Evolutionary conservation across 129 eudicot genomes (phyloP), one percentile per base, ranked within the genome.

Genomic region (Ambrosia trifida): DNA sequence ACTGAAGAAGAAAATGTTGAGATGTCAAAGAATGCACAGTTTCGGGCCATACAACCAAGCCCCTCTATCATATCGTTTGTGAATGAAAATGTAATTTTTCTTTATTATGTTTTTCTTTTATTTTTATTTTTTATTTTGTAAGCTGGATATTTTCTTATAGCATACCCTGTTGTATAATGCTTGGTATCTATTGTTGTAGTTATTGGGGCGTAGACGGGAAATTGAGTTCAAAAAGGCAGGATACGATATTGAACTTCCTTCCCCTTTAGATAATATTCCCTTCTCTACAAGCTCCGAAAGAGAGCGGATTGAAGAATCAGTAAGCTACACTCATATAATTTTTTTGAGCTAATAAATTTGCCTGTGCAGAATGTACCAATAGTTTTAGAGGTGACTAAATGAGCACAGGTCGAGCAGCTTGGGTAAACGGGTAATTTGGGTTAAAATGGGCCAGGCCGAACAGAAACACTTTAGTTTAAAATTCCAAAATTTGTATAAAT

Each of bases 151-250:
- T 57, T 6, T 33, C 10, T 52, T 3, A 75, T 63, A 61, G 11
- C 24, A 14, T 49, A 31, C 49, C 10, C 45, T 3, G 7, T 74
- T 71, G 11, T 57, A 24, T 54, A 54, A 62, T 58, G 71, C 31
- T 43, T 52, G 58, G 73, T 36, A 51, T 53, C 47, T 77, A 60
- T 74, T 57, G 53, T 43, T 69, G 63, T 82, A 93, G 98, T 82
- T 93, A 64, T 72, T 93, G 87, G 98, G 98, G 16, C 90, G 95
- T 33, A 84, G 98, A 68, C 96, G 98, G 67, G 91, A 85, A 50
- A 85, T 89, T 54, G 98, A 93, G 68, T 78, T 89, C 43, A 82
- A 73, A 80, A 85, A 87, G 77, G 95, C 92, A 12, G 98, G 98
- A 79, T 93, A 89, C 89, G 74, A 87, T 83, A 83, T 68, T 11